Evolutionary conservation across 176 grass and related monocot genomes (phyloP).

Genomic region (Urochloa ruziziensis): DNA sequence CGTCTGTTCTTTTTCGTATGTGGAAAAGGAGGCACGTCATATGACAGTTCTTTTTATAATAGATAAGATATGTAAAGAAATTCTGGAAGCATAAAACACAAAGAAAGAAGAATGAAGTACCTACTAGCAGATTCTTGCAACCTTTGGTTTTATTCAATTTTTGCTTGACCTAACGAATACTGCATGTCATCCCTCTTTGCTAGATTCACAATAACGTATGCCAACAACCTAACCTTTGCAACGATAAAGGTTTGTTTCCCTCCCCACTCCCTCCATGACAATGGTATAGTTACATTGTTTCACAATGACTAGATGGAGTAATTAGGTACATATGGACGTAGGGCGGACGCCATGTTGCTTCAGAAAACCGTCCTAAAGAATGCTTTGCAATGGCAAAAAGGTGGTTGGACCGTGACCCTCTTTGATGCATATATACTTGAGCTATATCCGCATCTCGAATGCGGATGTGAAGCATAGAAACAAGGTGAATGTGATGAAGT

Average conservation of each 20-base stretch:
- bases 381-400: not conserved
- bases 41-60: no score
- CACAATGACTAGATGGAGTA: no score
- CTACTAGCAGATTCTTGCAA: no score
- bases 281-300: no score
- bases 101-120: no score
- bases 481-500: not conserved
- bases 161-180: not conserved
- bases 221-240: not conserved
- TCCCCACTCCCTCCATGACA: no score
- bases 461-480: not conserved
- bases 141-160: no score
- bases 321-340: not conserved
- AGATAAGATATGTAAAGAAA: no score
- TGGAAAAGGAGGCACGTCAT: no score
- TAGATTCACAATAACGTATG: not conserved
- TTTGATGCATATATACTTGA: not conserved
- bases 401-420: not conserved
- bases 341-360: not conserved
- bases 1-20: no score
- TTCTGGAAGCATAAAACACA: no score
- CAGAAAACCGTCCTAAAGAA: not conserved
- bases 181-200: not conserved
- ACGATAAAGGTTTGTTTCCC: not conserved
- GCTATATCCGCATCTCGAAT: not conserved